Conservation (phyloP, 225 moss, liverwort and hornwort genomes). For the Sphagnum tenellum region DNA sequence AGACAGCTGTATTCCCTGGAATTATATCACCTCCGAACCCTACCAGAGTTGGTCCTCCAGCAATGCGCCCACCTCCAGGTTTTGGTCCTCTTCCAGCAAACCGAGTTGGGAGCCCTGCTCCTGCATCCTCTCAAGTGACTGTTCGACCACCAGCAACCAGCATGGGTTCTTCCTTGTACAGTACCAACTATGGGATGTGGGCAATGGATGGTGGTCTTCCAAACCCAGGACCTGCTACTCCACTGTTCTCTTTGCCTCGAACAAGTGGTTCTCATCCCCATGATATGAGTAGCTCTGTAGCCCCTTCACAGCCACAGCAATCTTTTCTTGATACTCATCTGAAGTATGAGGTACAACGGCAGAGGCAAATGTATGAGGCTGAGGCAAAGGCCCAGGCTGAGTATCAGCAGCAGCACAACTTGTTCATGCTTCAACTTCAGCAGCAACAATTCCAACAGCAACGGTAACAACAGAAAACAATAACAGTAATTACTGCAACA, state of each 20-base stretch:
- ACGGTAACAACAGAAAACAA: no score
- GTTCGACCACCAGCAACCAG: conserved; percentile 31
- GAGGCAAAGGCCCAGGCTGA: conserved; percentile 36
- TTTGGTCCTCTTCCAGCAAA: conserved; percentile 94
- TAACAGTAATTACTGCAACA: conserved; percentile 19
- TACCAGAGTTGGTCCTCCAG: conserved; percentile 38
- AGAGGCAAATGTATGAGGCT: conserved; percentile 29
- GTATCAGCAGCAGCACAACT: conserved; percentile 68
- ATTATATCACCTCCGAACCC: conserved; percentile 19
- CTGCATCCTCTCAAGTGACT: conserved; percentile 27
- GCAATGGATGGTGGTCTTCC: conserved; percentile 48
- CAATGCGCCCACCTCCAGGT: conserved; percentile 94
- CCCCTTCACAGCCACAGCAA: conserved; percentile 24
- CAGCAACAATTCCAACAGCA: conserved; percentile 72
- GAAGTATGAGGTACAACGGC: conserved; percentile 28
- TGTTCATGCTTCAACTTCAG: conserved; percentile 68
- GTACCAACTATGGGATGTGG: conserved; percentile 74
- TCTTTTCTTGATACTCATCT: conserved; percentile 57
- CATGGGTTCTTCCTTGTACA: conserved; percentile 59
- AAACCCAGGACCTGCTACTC: conserved; percentile 41
- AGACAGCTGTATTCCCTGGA: conserved; percentile 28
- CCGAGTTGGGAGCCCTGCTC: conserved; percentile 20
- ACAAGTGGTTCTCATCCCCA: conserved; percentile 61
- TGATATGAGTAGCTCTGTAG: conserved; percentile 26
- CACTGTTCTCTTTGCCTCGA: conserved; percentile 74